Base-by-base conservation (phyloP, 1,139 yeast species). In the Yamadazyma atlantica region DNA sequence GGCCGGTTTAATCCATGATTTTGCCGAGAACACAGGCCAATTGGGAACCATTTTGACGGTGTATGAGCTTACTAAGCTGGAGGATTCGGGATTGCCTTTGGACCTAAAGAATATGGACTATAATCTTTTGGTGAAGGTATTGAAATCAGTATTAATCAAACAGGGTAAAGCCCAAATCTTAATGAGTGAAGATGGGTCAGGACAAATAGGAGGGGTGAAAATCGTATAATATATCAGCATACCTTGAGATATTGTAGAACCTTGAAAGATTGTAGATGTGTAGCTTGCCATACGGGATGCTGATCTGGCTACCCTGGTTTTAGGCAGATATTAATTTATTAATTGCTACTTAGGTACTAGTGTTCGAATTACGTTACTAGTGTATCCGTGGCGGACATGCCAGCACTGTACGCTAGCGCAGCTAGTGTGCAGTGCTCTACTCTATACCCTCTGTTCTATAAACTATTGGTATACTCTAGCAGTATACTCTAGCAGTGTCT, bases 31-130 rank as follows among this genome's bases (percentile, higher is more conserved):
- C 12, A 75, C 90, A 0, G 96, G 96, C 0, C 95, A 88, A 57
- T 67, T 75, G 40, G 89, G 89, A 5, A 68, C 82, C 1, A 85
- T 92, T 2, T 63, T 92, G 39, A 92, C 98, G 0, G 60, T 89
- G 8, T 90, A 85, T 60, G 98, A 92, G 58, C 60, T 92, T 33
- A 67, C 77, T 0, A 75, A 78, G 43, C 85, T 87, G 51, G 73
- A 67, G 34, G 95, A 85, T 27, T 62, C 75, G 30, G 77, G 80
- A 1, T 51, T 64, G 3, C 71, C 73, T 2, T 78, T 77, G 46
- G 81, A 76, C 31, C 80, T 90, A 49, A 70, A 72, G 41, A 78
- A 78, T 24, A 71, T 89, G 53, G 89, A 87, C 50, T 72, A 77
- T 32, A 56, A 59, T 11, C 56, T 88, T 17, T 61, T 89, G 43